Percentiles rank a stretch among this genome's conserved stretches.
Conservation (phyloP, 495 filamentous ascomycete genomes). For the Aspergillus asperescens region DNA sequence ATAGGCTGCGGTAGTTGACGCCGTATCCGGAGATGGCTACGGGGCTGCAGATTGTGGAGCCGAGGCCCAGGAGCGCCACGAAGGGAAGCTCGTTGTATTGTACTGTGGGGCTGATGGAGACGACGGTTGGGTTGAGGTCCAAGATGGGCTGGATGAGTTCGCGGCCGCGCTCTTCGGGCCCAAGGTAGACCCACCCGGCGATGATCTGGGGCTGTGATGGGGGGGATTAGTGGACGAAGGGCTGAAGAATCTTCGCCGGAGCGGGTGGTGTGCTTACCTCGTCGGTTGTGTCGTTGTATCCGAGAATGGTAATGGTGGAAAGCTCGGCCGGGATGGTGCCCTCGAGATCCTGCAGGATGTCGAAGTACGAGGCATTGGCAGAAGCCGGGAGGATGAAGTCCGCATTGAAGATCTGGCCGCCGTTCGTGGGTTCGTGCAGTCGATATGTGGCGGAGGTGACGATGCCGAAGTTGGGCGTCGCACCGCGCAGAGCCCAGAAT, state of each 20-base stretch:
- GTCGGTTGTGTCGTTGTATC: neutral
- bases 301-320: neutral
- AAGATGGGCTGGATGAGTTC: neutral
- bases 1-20: neutral
- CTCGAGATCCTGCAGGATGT: neutral
- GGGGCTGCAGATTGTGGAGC: neutral
- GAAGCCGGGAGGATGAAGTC: neutral
- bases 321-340: neutral
- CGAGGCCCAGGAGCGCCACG: neutral
- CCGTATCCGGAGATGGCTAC: neutral
- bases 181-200: neutral
- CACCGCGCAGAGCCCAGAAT: conserved; percentile 34
- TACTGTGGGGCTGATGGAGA: neutral
- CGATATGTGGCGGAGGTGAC: conserved; percentile 16
- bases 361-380: neutral
- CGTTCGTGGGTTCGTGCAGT: conserved; percentile 12
- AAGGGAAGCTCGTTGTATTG: neutral
- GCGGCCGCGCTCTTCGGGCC: neutral
- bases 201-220: neutral
- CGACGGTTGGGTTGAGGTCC: neutral
- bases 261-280: neutral
- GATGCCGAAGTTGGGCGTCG: conserved; percentile 29
- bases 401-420: neutral
- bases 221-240: neutral
- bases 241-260: too few species aligned